These are phyloP conservation scores for Magnaporthiopsis incrustans DNA, from an alignment of 2,329 filamentous ascomycete genomes.

Conservation along the genomic window DNA sequence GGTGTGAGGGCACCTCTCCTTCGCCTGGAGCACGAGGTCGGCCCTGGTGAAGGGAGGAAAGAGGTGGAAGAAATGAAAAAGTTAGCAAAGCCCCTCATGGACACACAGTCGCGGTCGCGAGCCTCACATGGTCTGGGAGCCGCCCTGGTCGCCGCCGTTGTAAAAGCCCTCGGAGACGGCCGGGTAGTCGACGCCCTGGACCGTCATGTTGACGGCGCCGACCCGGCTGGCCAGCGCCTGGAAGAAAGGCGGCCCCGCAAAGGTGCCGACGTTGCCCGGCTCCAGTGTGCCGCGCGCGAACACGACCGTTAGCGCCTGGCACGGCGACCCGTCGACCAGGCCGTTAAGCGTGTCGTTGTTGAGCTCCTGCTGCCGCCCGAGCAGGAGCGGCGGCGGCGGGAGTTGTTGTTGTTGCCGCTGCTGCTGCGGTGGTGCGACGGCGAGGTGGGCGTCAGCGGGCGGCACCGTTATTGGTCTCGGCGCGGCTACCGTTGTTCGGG, in stretches of 20 bases:
- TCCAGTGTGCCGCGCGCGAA: slow-evolving; percentile 50
- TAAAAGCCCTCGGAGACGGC: slow-evolving; percentile 37
- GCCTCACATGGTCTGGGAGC: slow-evolving; percentile 31
- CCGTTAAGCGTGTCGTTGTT: slow-evolving; percentile 10
- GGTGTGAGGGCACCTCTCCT: slow-evolving; percentile 24
- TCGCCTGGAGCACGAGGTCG: slow-evolving; percentile 1
- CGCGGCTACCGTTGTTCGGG: not conserved
- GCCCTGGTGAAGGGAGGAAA: not conserved
- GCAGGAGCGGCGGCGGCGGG: not conserved
- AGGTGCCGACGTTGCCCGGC: slow-evolving; percentile 39
- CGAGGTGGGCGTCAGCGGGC: too few species aligned
- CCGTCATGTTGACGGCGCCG: slow-evolving; percentile 33
- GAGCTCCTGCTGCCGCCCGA: slow-evolving; percentile 3
- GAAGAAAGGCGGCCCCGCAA: slow-evolving; percentile 43
- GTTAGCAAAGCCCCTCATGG: too few species aligned
- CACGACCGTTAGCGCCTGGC: slow-evolving; percentile 41
- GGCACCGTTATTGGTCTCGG: not conserved
- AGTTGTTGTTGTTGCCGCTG: not conserved
- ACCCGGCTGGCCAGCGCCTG: slow-evolving; percentile 31
- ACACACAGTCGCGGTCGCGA: too few species aligned
- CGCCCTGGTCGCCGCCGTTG: slow-evolving; percentile 33
- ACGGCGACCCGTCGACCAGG: slow-evolving; percentile 15
- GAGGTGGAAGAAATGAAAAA: too few species aligned
- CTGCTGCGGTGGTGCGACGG: not conserved
- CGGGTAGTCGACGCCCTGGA: slow-evolving; percentile 47